phyloP scores from a whole-genome alignment of 345 rosid species.

The Conringia planisiliqua region DNA sequence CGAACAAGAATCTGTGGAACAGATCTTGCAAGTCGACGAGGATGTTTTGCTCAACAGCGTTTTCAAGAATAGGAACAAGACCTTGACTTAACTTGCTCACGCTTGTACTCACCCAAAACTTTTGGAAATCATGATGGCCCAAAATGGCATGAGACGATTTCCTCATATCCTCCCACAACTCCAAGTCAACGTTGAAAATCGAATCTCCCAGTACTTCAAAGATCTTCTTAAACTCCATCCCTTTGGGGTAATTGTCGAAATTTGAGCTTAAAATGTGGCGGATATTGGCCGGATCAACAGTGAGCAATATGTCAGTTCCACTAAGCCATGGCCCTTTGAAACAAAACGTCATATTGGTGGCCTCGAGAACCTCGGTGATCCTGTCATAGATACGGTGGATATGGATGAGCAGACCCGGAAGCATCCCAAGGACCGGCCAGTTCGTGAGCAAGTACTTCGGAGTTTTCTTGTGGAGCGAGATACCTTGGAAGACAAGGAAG shows the following conservation, averaged over 20 bases:
- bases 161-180: conserved; percentile 29
- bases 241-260: conserved; percentile 33
- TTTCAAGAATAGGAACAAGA: conserved; percentile 24
- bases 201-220: conserved; percentile 32
- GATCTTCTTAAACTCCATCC: conserved; percentile 25
- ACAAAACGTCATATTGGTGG: conserved; percentile 7
- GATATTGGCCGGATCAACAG: conserved; percentile 31
- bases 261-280: conserved; percentile 21
- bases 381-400: conserved; percentile 14
- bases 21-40: conserved; percentile 37
- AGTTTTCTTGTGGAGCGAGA: conserved; percentile 9
- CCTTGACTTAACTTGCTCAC: not conserved
- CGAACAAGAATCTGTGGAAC: conserved; percentile 40
- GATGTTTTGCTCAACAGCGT: conserved; percentile 3
- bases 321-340: conserved; percentile 30
- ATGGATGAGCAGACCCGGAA: conserved; percentile 12
- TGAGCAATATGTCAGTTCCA: conserved; percentile 17
- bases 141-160: conserved; percentile 14
- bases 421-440: conserved; percentile 30
- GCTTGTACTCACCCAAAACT: conserved; percentile 13
- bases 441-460: not conserved
- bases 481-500: not conserved
- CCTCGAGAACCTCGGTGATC: conserved; percentile 8
- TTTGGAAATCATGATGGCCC: conserved; percentile 12
- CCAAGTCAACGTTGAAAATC: conserved; percentile 33